These are phyloP conservation scores for Sisymbrium altissimum DNA, from an alignment of 345 rosid genomes.

Conservation along the genomic window DNA sequence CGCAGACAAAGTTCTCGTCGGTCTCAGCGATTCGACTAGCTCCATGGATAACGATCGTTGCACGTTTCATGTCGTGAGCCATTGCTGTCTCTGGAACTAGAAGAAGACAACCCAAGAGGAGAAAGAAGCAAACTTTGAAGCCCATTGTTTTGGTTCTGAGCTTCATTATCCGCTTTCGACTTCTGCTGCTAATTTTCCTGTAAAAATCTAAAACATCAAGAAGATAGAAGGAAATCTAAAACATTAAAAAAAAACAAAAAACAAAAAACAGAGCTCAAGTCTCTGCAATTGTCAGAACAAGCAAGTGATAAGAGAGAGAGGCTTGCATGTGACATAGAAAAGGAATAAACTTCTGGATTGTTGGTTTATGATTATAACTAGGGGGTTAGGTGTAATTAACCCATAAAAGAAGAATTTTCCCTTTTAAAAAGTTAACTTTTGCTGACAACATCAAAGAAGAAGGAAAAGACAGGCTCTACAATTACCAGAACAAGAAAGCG, in stretches of 20 bases:
- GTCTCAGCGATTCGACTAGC: constrained; percentile 46
- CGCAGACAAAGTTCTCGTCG: constrained; percentile 82
- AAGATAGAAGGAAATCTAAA: background rate
- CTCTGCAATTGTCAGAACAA: constrained; percentile 23
- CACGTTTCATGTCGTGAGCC: constrained; percentile 44
- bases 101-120: constrained; percentile 46
- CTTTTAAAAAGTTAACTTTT: background rate
- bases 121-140: constrained; percentile 32
- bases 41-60: constrained; percentile 55
- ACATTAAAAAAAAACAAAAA: background rate
- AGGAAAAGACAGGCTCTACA: background rate
- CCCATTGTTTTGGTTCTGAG: constrained; percentile 40
- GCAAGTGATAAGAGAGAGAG: constrained; percentile 17
- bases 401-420: background rate
- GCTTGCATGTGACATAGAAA: constrained; percentile 21
- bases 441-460: background rate
- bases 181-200: constrained; percentile 9
- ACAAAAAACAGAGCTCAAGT: constrained; percentile 3
- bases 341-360: background rate
- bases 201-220: background rate
- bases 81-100: constrained; percentile 21
- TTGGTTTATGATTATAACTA: background rate
- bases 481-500: constrained; percentile 12
- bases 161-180: constrained; percentile 13
- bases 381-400: constrained; percentile 2